Conservation (phyloP, 2,329 filamentous ascomycete species). For the Pezicula radicicola region DNA sequence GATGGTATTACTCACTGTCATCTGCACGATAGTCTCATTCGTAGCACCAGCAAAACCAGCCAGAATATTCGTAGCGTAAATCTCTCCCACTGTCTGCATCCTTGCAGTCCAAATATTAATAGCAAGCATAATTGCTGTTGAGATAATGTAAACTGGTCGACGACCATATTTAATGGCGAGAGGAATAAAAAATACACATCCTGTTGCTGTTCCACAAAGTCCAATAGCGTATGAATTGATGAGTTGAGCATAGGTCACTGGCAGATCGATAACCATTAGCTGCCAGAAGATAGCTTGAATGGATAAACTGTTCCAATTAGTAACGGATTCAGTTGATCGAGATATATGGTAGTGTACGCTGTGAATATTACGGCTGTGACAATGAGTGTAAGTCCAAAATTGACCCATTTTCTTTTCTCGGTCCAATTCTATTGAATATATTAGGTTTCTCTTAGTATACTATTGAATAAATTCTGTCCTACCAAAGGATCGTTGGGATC, state of each 20-base stretch:
- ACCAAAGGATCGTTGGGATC: conserved; percentile 3
- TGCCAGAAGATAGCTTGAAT: neutral
- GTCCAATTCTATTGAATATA: neutral
- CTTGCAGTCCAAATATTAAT: conserved; percentile 19
- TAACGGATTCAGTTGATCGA: neutral
- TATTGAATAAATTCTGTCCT: neutral
- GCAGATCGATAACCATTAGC: neutral
- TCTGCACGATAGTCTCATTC: conserved; percentile 37
- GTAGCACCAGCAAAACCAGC: conserved; percentile 34
- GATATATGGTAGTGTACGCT: neutral
- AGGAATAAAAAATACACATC: neutral
- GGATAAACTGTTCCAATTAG: neutral
- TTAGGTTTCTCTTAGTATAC: neutral
- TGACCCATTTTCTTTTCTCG: neutral
- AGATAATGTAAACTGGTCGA: conserved; percentile 6
- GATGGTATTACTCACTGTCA: conserved; percentile 25
- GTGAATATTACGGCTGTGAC: neutral
- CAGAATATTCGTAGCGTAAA: conserved; percentile 24
- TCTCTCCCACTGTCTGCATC: conserved; percentile 18
- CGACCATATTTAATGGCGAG: neutral
- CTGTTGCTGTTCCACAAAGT: neutral
- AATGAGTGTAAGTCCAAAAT: neutral
- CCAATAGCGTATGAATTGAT: neutral
- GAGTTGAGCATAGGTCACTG: neutral
- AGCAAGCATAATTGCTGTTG: conserved; percentile 18